Evolutionary conservation across 805 yeast genomes (phyloP).

Genomic region (Saccharomycopsis guyanensis): DNA sequence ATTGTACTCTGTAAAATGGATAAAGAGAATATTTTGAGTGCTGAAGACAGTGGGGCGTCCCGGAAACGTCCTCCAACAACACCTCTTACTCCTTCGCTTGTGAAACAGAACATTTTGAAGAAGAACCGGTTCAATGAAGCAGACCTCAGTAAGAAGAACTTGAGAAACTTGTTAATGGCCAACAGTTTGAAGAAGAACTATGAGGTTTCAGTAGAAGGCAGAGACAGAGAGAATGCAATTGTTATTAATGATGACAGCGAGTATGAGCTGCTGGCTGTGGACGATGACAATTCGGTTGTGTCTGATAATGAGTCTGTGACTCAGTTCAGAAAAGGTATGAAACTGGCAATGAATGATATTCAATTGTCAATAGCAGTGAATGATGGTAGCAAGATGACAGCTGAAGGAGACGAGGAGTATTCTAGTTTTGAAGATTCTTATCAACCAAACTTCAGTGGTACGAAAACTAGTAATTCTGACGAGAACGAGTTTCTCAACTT

Average conservation of each 20-base stretch:
- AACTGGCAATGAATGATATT: constrained; percentile 4
- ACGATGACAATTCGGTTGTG: too few species aligned
- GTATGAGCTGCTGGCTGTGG: too few species aligned
- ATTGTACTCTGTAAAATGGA: neutral
- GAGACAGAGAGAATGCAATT: constrained; percentile 4
- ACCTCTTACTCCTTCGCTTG: constrained; percentile 27
- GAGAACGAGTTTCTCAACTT: neutral
- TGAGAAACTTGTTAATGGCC: constrained; percentile 1
- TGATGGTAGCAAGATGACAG: too few species aligned
- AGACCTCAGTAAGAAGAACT: constrained; percentile 8
- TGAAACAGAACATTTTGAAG: constrained; percentile 25
- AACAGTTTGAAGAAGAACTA: neutral
- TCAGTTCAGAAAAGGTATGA: constrained; percentile 1
- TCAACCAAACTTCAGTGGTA: constrained; percentile 3
- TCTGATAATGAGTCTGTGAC: neutral
- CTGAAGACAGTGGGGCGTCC: neutral
- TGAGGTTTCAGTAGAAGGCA: neutral
- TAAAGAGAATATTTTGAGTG: neutral
- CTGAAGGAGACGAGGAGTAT: too few species aligned
- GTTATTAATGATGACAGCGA: constrained; percentile 6
- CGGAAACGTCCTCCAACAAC: constrained; percentile 28
- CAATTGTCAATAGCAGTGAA: too few species aligned
- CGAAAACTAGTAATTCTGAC: neutral
- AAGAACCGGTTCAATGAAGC: constrained; percentile 20
- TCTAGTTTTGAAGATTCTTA: constrained; percentile 9